Evolutionary conservation across 768 basidiomycete genomes (phyloP).

Genomic region (Macrolepiota fuliginosa): DNA sequence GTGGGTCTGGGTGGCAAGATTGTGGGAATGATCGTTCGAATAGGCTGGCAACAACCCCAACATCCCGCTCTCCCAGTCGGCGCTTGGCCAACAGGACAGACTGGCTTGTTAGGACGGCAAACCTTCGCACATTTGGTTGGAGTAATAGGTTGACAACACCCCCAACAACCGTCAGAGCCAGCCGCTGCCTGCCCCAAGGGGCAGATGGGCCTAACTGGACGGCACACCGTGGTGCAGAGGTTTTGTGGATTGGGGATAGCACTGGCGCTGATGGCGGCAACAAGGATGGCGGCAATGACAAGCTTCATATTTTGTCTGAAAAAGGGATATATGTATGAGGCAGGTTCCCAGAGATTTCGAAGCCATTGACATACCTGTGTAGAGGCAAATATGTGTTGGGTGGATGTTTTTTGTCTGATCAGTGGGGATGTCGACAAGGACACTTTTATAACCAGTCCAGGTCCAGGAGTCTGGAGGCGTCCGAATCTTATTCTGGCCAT

Average conservation of each 20-base stretch:
- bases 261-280: not conserved
- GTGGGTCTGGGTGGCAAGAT: not conserved
- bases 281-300: not conserved
- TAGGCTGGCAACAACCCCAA: not conserved
- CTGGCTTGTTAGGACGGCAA: constrained; percentile 1
- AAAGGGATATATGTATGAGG: too few relatives aligned
- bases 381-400: too few relatives aligned
- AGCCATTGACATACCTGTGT: not conserved
- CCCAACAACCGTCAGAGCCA: constrained; percentile 9
- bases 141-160: constrained; percentile 2
- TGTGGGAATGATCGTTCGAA: not conserved
- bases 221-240: not conserved
- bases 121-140: not conserved
- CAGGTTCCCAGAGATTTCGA: not conserved
- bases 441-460: not conserved
- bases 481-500: too few relatives aligned
- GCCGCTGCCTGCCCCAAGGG: not conserved
- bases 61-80: not conserved
- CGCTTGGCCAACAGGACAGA: constrained; percentile 1
- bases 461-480: too few relatives aligned
- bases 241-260: constrained; percentile 2
- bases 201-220: not conserved
- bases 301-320: constrained; percentile 2
- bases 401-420: not conserved
- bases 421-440: not conserved